Base-by-base conservation (phyloP, 345 rosid genomes). In the Trapa incisa region DNA sequence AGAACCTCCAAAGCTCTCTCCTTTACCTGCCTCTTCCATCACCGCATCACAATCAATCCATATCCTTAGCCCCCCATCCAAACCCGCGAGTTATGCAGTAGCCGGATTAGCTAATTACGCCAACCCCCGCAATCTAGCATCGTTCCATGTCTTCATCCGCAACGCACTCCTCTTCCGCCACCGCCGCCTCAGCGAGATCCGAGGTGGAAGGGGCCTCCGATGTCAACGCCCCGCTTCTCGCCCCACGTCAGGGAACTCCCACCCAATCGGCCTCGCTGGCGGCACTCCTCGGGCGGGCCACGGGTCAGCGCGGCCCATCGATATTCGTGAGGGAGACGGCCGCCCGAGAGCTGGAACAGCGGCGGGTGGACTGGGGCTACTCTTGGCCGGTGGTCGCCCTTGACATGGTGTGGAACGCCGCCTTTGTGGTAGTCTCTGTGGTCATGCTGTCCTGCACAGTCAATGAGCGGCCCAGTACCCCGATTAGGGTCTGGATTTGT, bases 311-410 rank as follows among this genome's bases (percentile, higher is more conserved):
- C 9, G 93, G 87, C 9, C 95, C 97, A 41, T 87, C 97, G 68
- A 80, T 86, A 85, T 75, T 87, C 6, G 96, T 94, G 0, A 76
- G 99, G 64, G 96, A 94, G 70, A 86, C 99, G 33, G 99, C 99
- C 15, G 99, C 95, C 16, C 92, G 95, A 22, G 82, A 89, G 78
- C 83, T 94, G 33, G 97, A 91, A 70, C 92, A 87, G 75, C 82
- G 99, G 57, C 87, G 99, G 37, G 81, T 84, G 38, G 97, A 93
- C 73, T 93, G 97, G 98, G 96, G 97, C 0, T 90, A 88, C 81
- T 87, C 97, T 5, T 85, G 85, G 80, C 98, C 98, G 5, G 96
- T 93, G 2, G 96, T 93, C 37, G 89, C 91, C 8, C 76, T 91
- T 38, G 97, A 93, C 71, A 81, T 93, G 77, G 69, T 86, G 15